Base-by-base conservation (phyloP, 345 rosid genomes). In the Odontarrhena argentea region DNA sequence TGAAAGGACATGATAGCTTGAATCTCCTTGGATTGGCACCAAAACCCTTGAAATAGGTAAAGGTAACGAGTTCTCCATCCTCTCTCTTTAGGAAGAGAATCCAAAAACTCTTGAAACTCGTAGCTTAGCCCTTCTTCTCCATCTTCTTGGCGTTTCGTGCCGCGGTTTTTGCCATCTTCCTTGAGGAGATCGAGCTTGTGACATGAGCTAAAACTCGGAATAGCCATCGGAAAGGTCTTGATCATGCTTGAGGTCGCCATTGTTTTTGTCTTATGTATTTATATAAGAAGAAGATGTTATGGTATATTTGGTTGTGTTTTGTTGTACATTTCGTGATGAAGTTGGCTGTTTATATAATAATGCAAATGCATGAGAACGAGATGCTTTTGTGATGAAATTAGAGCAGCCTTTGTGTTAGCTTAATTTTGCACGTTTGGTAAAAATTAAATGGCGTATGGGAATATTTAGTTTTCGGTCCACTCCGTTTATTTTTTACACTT, bases 31-130 rank as follows among this genome's bases (percentile, higher is more conserved):
- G 85, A 46, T 37, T 82, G 92, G 79, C 87, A 87, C 98, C 96
- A 92, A 64, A 82, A 85, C 0, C 84, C 87, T 73, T 87, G 88
- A 64, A 78, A 85, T 13, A 68, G 34, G 47, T 85, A 85, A 51
- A 86, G 68, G 73, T 69, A 73, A 13, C 75, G 77, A 48, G 93
- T 85, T 74, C 91, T 74, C 91, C 93, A 91, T 3, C 93, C 93
- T 66, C 67, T 81, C 58, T 83, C 86, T 44, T 26, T 80, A 0
- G 89, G 97, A 49, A 88, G 86, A 51, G 84, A 68, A 28, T 65
- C 79, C 5, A 87, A 67, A 63, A 91, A 51, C 55, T 80, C 76
- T 62, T 45, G 79, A 69, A 82, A 87, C 73, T 86, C 91, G 8
- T 67, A 42, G 79, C 78, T 80, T 26, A 75, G 32, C 50, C 49